Evolutionary conservation across 2,329 filamentous ascomycete species (phyloP), one percentile per base, ranked within the genome.

Genomic region (Clarireedia sp.): DNA sequence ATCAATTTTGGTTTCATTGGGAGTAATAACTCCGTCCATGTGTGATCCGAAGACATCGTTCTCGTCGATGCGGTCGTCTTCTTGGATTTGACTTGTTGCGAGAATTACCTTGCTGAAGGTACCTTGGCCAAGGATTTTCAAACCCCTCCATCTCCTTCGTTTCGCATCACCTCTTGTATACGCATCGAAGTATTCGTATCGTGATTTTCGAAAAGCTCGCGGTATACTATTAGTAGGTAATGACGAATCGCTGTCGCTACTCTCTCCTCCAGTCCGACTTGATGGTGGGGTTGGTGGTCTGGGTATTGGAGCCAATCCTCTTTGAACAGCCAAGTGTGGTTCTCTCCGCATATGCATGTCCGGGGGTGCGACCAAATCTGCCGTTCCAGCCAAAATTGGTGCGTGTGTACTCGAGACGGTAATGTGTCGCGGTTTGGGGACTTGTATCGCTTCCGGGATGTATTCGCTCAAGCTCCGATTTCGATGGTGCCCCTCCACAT

Each of bases 81-180:
- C 69, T 10, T 74, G 71, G 41, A 82, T 79, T 67, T 95, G 83
- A 65, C 87, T 90, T 10, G 91, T 95, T 4, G 91, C 94, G 43
- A 99, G 77, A 73, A 95, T 86, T 19, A 99, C 94, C 66, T 89
- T 89, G 69, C 91, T 96, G 70, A 99, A 99, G 0, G 94, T 96
- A 38, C 94, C 94, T 65, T 96, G 89, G 5, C 94, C 94, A 5
- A 99, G 79, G 61, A 85, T 75, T 57, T 88, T 86, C 40, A 99
- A 73, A 12, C 86, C 87, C 62, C 88, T 82, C 83, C 94, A 99
- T 61, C 82, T 78, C 55, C 86, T 82, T 19, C 82, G 77, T 68
- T 91, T 90, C 61, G 81, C 73, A 57, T 89, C 83, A 49, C 79
- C 75, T 36, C 87, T 77, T 2, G 81, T 85, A 61, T 74, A 77